A percentile compares a stretch with the other conserved stretches of the same genome.
Evolutionary conservation across 1,284 basidiomycete species (phyloP).

Genomic region (Xanthoconium separans): DNA sequence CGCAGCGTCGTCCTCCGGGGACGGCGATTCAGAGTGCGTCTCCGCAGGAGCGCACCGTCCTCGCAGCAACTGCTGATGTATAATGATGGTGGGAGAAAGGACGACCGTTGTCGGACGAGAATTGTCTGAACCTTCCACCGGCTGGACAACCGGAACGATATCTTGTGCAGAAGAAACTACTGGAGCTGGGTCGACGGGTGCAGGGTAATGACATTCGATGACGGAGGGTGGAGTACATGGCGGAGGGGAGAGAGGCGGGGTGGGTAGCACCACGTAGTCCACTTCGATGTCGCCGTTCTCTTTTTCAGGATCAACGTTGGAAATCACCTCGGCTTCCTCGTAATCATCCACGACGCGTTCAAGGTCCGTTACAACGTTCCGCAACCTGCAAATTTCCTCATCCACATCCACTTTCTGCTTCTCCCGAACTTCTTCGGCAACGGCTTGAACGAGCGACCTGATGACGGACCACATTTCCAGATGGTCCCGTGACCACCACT

Average conservation of each 20-base stretch:
- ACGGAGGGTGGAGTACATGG: slow-evolving; percentile 20
- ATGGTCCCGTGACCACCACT: slow-evolving; percentile 62
- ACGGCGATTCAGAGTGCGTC: slow-evolving; percentile 7
- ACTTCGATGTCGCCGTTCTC: slow-evolving; percentile 16
- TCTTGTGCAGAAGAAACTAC: slow-evolving; percentile 4
- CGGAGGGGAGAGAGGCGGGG: slow-evolving; percentile 27
- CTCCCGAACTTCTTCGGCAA: slow-evolving; percentile 63
- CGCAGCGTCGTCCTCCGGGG: slow-evolving; percentile 5
- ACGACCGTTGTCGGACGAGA: slow-evolving; percentile 16
- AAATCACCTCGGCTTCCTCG: slow-evolving; percentile 31
- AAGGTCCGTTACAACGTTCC: slow-evolving; percentile 49
- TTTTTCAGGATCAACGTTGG: slow-evolving; percentile 21
- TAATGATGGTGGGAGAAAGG: slow-evolving; percentile 28
- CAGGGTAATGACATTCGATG: slow-evolving; percentile 15
- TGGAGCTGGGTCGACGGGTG: background rate
- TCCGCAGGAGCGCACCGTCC: slow-evolving; percentile 12
- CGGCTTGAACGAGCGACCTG: slow-evolving; percentile 52
- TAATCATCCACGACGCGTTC: slow-evolving; percentile 42
- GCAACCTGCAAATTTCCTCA: slow-evolving; percentile 45
- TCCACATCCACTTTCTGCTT: slow-evolving; percentile 41
- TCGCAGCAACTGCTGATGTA: slow-evolving; percentile 26
- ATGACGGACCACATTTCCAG: slow-evolving; percentile 58
- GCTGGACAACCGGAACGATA: background rate
- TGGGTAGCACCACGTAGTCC: slow-evolving; percentile 15
- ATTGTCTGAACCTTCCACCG: slow-evolving; percentile 3